A percentile compares a stretch with the other conserved stretches of the same genome.
These are phyloP conservation scores for Eucalyptus melliodora DNA, from an alignment of 345 rosid species.

Conservation along the genomic window DNA sequence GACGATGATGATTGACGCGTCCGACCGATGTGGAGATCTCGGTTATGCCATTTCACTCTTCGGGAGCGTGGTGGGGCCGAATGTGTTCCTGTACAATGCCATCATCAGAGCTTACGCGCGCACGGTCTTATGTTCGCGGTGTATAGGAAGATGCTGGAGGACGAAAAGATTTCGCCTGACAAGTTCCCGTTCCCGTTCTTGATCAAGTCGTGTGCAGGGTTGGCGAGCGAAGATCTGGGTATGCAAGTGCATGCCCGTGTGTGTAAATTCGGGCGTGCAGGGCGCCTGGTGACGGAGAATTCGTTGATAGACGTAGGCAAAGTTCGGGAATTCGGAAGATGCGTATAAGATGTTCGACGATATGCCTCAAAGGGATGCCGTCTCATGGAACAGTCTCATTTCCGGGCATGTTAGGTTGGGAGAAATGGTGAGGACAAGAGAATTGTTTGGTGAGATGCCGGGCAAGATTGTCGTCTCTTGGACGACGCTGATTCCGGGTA, in stretches of 20 bases:
- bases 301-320: conserved; percentile 35
- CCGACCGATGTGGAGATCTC: conserved; percentile 18
- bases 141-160: conserved; percentile 21
- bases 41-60: conserved; percentile 29
- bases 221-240: conserved; percentile 10
- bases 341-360: conserved; percentile 45
- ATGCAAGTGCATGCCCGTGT: conserved; percentile 35
- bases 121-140: conserved; percentile 1
- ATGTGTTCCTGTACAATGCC: conserved; percentile 37
- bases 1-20: conserved; percentile 39
- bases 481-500: conserved; percentile 55
- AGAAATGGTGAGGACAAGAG: conserved; percentile 26
- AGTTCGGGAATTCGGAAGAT: conserved; percentile 10
- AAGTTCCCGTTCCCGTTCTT: conserved; percentile 45
- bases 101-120: conserved; percentile 36
- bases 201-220: conserved; percentile 34
- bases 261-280: conserved; percentile 15
- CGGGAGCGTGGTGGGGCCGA: conserved; percentile 18
- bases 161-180: conserved; percentile 16
- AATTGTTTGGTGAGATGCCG: conserved; percentile 22
- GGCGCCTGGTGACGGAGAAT: conserved; percentile 22
- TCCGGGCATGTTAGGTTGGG: conserved; percentile 51
- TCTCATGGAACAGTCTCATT: conserved; percentile 47
- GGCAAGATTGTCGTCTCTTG: conserved; percentile 40
- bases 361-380: conserved; percentile 35